A percentile compares a stretch with the other conserved stretches of the same genome.
These are phyloP conservation scores for Colletotrichum gloeosporioides DNA, from an alignment of 2,329 filamentous ascomycete genomes.

Conservation along the genomic window DNA sequence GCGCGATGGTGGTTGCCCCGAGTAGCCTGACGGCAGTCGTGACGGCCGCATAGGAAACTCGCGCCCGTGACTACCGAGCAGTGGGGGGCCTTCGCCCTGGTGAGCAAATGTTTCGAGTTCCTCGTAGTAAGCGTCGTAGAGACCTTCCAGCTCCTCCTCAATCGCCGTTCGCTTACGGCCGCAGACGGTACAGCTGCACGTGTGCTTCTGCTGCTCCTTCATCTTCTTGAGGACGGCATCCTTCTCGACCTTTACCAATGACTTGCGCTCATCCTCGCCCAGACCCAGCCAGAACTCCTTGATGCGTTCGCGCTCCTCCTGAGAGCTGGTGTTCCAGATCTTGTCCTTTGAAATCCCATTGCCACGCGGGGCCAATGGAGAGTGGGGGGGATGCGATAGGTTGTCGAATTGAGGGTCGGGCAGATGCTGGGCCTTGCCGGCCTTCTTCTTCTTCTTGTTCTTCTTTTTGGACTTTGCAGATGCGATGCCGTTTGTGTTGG, in stretches of 20 bases:
- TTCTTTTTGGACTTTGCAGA: slow-evolving; percentile 71
- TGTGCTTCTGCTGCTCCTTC: slow-evolving; percentile 99
- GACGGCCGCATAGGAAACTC: slow-evolving; percentile 66
- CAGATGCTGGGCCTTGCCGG: slow-evolving; percentile 30
- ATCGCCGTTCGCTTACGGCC: slow-evolving; percentile 96
- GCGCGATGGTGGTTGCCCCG: slow-evolving; percentile 72
- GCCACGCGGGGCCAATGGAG: slow-evolving; percentile 36
- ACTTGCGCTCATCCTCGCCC: slow-evolving; percentile 92
- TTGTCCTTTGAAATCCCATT: slow-evolving; percentile 73
- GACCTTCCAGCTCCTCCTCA: slow-evolving; percentile 94
- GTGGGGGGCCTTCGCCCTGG: slow-evolving; percentile 72
- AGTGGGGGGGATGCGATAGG: slow-evolving; percentile 25
- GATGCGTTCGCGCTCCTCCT: slow-evolving; percentile 95
- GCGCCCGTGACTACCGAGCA: slow-evolving; percentile 71
- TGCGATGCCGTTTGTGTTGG: slow-evolving; percentile 32
- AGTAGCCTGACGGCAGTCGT: slow-evolving; percentile 63
- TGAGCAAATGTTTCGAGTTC: slow-evolving; percentile 98
- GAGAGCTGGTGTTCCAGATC: slow-evolving; percentile 96
- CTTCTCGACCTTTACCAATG: slow-evolving; percentile 96
- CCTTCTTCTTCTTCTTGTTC: slow-evolving; percentile 66
- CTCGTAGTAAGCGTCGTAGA: slow-evolving; percentile 98
- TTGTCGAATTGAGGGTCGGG: slow-evolving; percentile 36
- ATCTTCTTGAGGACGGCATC: slow-evolving; percentile 98
- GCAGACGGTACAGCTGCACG: slow-evolving; percentile 97
- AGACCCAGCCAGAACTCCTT: slow-evolving; percentile 98